phyloP scores from a whole-genome alignment of 139 green algal genomes.

The Pedinophyceae sp. region DNA sequence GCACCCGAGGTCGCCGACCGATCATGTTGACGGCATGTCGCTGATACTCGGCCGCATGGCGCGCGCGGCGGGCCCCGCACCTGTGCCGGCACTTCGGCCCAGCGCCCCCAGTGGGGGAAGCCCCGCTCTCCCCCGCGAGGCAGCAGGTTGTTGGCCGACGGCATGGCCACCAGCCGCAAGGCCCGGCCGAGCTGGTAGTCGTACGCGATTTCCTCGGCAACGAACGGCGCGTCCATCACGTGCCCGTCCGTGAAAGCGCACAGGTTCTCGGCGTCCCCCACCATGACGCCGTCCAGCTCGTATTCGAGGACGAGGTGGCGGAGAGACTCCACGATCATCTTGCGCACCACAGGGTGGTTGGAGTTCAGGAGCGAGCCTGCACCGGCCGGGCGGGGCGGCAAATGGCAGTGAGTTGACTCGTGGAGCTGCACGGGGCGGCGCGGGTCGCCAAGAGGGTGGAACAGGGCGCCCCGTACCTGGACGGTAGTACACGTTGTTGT shows the following conservation, averaged over 20 bases:
- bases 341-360: background rate
- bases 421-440: too few relatives aligned
- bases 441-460: too few relatives aligned
- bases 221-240: background rate
- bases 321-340: background rate
- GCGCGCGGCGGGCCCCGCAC: too few relatives aligned
- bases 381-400: too few relatives aligned
- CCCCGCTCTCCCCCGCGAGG: slow-evolving; percentile 28
- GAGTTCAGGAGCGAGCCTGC: background rate
- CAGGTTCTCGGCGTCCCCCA: background rate
- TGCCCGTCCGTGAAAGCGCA: background rate
- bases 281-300: slow-evolving; percentile 1
- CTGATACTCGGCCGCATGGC: too few relatives aligned
- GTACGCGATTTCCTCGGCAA: background rate
- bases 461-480: too few relatives aligned
- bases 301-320: background rate
- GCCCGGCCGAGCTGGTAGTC: background rate
- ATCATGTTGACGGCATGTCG: too few relatives aligned
- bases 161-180: slow-evolving; percentile 15
- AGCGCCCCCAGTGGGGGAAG: slow-evolving; percentile 43
- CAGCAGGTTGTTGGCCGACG: slow-evolving; percentile 20
- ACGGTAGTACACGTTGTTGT: background rate
- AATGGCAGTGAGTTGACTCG: too few relatives aligned
- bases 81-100: slow-evolving; percentile 7
- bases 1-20: too few relatives aligned